Conservation (phyloP, 306 rosid genomes). For the Cicer pinnatifidum region DNA sequence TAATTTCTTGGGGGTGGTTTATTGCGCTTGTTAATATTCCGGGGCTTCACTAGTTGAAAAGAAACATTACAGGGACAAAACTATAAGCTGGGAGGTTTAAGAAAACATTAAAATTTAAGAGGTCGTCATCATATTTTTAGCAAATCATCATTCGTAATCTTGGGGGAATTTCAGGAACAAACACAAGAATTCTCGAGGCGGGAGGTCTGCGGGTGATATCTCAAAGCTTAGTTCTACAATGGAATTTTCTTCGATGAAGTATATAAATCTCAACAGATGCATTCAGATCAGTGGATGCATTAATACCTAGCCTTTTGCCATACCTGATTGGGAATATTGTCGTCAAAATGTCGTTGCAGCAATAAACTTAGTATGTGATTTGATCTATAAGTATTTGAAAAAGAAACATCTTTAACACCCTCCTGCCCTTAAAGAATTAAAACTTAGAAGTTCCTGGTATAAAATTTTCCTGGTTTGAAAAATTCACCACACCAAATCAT, state of each 20-base stretch:
- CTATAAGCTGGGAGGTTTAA: not conserved
- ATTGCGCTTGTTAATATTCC: conserved; percentile 16
- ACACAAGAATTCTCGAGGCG: not conserved
- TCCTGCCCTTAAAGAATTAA: not conserved
- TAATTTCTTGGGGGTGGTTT: conserved; percentile 33
- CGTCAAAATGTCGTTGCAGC: conserved; percentile 4
- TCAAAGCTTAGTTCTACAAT: conserved; percentile 18
- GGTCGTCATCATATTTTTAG: conserved; percentile 7
- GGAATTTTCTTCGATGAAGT: conserved; percentile 6
- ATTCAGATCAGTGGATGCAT: conserved; percentile 6
- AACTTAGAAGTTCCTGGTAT: not conserved
- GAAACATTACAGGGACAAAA: conserved; percentile 8
- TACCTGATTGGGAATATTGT: conserved; percentile 30
- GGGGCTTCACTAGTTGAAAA: conserved; percentile 12
- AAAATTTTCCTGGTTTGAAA: not conserved
- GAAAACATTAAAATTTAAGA: conserved; percentile 14
- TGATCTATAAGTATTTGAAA: conserved; percentile 13
- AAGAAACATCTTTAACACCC: not conserved
- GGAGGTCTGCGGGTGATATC: not conserved
- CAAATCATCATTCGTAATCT: conserved; percentile 4
- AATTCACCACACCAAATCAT: not conserved
- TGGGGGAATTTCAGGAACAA: not conserved
- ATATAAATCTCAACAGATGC: conserved; percentile 19
- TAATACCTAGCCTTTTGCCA: conserved; percentile 6
- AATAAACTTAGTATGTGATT: conserved; percentile 1